Conservation (phyloP, 2,329 filamentous ascomycete species). For the Colletotrichum ledebouriae region DNA sequence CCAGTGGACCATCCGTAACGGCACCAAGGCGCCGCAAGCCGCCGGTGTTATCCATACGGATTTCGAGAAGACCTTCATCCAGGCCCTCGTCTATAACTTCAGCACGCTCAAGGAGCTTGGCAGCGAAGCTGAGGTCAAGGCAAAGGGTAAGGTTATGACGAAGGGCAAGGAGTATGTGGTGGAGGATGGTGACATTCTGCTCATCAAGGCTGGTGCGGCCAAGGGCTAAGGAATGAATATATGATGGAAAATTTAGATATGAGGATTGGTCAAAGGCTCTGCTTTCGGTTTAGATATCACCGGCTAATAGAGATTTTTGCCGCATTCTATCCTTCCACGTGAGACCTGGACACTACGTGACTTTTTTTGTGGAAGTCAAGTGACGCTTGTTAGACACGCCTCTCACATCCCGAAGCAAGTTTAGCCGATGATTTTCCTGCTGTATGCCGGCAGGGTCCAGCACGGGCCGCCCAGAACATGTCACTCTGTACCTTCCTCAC, state of each 20-base stretch:
- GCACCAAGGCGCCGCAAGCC: constrained; percentile 96
- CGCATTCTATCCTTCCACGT: not conserved
- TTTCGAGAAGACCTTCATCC: constrained; percentile 99
- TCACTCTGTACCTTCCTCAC: not conserved
- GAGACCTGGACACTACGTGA: not conserved
- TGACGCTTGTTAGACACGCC: too few species aligned
- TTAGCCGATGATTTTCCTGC: constrained; percentile 18
- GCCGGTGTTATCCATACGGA: constrained; percentile 98
- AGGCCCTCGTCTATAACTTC: constrained; percentile 95
- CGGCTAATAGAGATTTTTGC: constrained; percentile 36
- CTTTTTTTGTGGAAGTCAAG: not conserved
- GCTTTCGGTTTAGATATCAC: constrained; percentile 43
- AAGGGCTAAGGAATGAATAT: constrained; percentile 67
- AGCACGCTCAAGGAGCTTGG: constrained; percentile 84
- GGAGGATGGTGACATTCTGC: constrained; percentile 83
- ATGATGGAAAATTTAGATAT: constrained; percentile 41
- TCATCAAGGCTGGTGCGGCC: constrained; percentile 91
- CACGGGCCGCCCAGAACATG: constrained; percentile 16
- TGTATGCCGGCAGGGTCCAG: not conserved
- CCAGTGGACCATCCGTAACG: constrained; percentile 97
- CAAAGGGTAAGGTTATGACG: constrained; percentile 96
- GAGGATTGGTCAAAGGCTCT: constrained; percentile 41
- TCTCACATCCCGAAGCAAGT: not conserved
- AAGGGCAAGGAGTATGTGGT: constrained; percentile 98
- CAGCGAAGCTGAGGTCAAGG: constrained; percentile 88